Evolutionary conservation across 2,329 filamentous ascomycete genomes (phyloP), one percentile per base, ranked within the genome.

Genomic region (Verticillium longisporum): DNA sequence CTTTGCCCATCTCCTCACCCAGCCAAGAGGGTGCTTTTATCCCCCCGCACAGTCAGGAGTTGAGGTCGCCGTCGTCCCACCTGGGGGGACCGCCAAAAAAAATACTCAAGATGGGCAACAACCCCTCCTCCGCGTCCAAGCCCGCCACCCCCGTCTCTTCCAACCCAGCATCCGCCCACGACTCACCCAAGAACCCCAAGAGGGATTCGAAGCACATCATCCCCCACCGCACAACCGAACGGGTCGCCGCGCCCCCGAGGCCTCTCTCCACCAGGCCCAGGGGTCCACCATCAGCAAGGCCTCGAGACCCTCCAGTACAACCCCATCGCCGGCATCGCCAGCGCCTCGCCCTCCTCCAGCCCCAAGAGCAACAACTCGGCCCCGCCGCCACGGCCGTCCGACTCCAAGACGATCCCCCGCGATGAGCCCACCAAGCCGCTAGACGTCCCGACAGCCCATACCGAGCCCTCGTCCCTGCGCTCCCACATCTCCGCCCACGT

Each of bases 231-330:
- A 76, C 79, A 64, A 76, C 79, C 62, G 82, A 83, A 66, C 79
- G 83, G 65, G 82, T 80, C 62, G 81, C 80, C 67, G 85, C 82
- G 60, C 84, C 57, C 85, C 85, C 62, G 85, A 88, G 74, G 80
- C 82, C 59, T 87, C 85, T 58, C 79, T 85, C 64, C 80, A 84
- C 65, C 83, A 85, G 72, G 85, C 84, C 58, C 80, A 83, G 61
- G 83, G 83, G 66, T 84, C 82, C 61, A 83, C 80, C 64, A 77
- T 77, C 63, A 75, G 77, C 69, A 74, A 73, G 57, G 74, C 75
- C 9, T 73, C 76, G 61, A 79, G 77, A 68, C 76, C 70, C 71
- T 80, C 64, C 80, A 81, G 61, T 72, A 78, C 59, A 80, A 78
- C 33, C 78, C 80, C 64, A 76, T 81, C 64, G 79, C 79, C 58